Evolutionary conservation across 257 asterid species (phyloP), one percentile per base, ranked within the genome.

Genomic region (Rhazya stricta): DNA sequence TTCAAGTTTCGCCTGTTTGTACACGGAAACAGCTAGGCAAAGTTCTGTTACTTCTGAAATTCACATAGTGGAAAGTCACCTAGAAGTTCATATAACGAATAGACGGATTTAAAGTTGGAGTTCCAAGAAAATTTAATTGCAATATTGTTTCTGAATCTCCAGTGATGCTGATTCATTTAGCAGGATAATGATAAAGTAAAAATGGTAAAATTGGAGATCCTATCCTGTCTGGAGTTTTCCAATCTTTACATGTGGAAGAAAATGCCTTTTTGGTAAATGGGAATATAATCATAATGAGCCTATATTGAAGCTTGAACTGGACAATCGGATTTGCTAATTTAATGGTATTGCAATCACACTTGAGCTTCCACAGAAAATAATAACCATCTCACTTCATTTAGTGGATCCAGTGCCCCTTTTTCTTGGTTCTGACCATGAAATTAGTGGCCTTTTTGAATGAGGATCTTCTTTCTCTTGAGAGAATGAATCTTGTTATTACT

Each of bases 401-500:
- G 19, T 25, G 25, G 74, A 50, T 48, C 16, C 9, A 53, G 23
- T 65, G 30, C 43, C 16, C 69, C 15, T 37, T 42, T 42, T 42
- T 15, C 34, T 68, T 68, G 21, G 10, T 34, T 12, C 27, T 34
- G 7, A 15, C 25, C 54, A 36, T 50, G 68, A 50, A 45, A 68
- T 45, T 58, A 27, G 67, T 57, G n/a, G n/a, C 68, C 25, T 61
- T 67, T 77, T 37, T 36, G 58, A 48, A 27, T 51, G 53, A 46
- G 73, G 82, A 42, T 69, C 69, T 74, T 53, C 32, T 71, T 5
- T 74, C 66, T 13, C 45, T 77, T 67, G 37, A 68, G 61, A 67
- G 21, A 34, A 50, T 6, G 61, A 67, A 77, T 50, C 50, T 34
- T 53, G 70, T 78, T 71, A 67, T 63, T 58, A 82, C 72, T 25